Percentiles rank a stretch among this genome's conserved stretches.
phyloP scores from a whole-genome alignment of 2,329 filamentous ascomycete genomes.

The Exophiala calicioides region DNA sequence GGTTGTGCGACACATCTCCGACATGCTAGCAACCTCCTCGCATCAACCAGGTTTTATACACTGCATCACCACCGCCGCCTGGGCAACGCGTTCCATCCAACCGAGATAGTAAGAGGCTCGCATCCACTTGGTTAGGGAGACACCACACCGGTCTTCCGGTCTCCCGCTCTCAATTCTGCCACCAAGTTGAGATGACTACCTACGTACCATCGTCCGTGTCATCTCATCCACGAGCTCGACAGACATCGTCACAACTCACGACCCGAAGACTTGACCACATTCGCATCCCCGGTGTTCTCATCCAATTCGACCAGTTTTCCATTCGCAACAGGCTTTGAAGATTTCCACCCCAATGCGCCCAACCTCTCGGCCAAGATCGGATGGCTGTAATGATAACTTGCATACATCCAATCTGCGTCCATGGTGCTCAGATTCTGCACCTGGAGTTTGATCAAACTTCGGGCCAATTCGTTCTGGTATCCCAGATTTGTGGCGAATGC shows the following conservation, averaged over 20 bases:
- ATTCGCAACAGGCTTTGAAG: slow-evolving; percentile 53
- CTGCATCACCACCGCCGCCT: too few relatives aligned
- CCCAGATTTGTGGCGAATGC: slow-evolving; percentile 83
- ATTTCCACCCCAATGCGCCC: slow-evolving; percentile 85
- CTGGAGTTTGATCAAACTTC: slow-evolving; percentile 93
- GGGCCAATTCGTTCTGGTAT: slow-evolving; percentile 78
- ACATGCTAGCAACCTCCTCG: too few relatives aligned
- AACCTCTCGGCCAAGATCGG: slow-evolving; percentile 92
- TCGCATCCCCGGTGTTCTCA: slow-evolving; percentile 49
- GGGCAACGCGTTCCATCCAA: too few relatives aligned
- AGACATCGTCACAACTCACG: slow-evolving; percentile 65
- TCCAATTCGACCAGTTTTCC: slow-evolving; percentile 51
- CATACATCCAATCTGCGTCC: slow-evolving; percentile 98
- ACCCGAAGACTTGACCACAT: slow-evolving; percentile 69
- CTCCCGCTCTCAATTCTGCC: neutral
- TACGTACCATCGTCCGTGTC: too few relatives aligned
- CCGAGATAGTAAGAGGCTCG: too few relatives aligned
- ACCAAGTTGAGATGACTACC: neutral
- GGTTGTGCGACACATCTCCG: too few relatives aligned
- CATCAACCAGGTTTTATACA: too few relatives aligned
- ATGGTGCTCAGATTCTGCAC: slow-evolving; percentile 97
- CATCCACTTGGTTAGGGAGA: too few relatives aligned
- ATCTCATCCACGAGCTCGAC: too few relatives aligned
- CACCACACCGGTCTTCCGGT: too few relatives aligned
- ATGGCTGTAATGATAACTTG: slow-evolving; percentile 97